Percentiles rank a stretch among this genome's conserved stretches.
Conservation (phyloP, 352 stramenopile genomes). For the Globisporangium radiosum region DNA sequence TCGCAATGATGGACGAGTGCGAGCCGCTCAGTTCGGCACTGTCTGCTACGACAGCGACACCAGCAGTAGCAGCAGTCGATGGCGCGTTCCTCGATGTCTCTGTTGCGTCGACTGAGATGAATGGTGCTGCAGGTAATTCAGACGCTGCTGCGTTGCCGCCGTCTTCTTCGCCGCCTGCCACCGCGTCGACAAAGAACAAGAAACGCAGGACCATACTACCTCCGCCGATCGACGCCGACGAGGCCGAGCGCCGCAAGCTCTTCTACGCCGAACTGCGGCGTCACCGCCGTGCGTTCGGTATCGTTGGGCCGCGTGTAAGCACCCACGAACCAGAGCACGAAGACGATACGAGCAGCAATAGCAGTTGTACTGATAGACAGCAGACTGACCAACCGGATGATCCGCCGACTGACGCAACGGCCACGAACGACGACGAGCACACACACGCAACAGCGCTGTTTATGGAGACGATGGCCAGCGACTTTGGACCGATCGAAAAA, state of each 20-base stretch:
- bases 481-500: constrained; percentile 3
- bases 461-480: not conserved
- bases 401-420: not conserved
- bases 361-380: not conserved
- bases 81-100: no score
- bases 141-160: no score
- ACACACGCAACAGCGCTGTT: not conserved
- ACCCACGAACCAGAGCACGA: not conserved
- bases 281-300: constrained; percentile 3
- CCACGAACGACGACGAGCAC: not conserved
- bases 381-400: not conserved
- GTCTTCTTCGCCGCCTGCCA: not conserved
- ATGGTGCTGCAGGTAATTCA: no score
- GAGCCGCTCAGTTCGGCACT: no score
- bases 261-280: constrained; percentile 2
- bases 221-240: not conserved
- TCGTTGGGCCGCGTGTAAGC: not conserved
- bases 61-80: no score
- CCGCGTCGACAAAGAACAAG: constrained; percentile 1
- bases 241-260: constrained; percentile 1
- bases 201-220: not conserved
- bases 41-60: no score
- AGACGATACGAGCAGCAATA: not conserved
- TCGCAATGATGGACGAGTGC: no score
- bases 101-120: no score